Conservation (phyloP, 1,284 basidiomycete genomes). For the Chalciporus sp. region DNA sequence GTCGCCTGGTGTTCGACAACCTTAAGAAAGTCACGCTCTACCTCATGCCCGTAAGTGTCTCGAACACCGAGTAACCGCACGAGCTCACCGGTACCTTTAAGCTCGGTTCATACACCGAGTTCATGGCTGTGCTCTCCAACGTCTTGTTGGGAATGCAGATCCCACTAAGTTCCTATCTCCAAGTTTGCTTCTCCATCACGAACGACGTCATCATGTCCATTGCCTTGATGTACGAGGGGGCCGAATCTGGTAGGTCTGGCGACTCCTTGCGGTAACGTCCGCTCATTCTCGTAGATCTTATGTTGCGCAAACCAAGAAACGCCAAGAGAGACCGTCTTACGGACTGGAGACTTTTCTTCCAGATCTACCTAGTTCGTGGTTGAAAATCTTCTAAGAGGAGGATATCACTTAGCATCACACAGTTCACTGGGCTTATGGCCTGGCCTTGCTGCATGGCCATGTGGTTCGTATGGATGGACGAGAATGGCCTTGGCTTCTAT, state of each 20-base stretch:
- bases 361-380: slow-evolving; percentile 32
- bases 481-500: slow-evolving; percentile 39
- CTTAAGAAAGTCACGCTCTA: slow-evolving; percentile 49
- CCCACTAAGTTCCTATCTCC: slow-evolving; percentile 45
- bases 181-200: slow-evolving; percentile 45
- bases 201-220: slow-evolving; percentile 43
- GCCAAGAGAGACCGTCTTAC: slow-evolving; percentile 56
- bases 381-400: slow-evolving; percentile 2
- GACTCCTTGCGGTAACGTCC: background rate
- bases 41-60: slow-evolving; percentile 42
- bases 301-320: slow-evolving; percentile 66
- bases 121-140: slow-evolving; percentile 38
- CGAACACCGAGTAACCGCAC: slow-evolving; percentile 4
- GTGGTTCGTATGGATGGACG: slow-evolving; percentile 43
- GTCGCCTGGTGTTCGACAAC: slow-evolving; percentile 63
- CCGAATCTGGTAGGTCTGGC: slow-evolving; percentile 31
- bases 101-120: slow-evolving; percentile 42
- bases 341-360: slow-evolving; percentile 37
- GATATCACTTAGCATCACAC: background rate
- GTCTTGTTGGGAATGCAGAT: slow-evolving; percentile 44
- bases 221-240: slow-evolving; percentile 41
- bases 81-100: slow-evolving; percentile 16
- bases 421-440: slow-evolving; percentile 50
- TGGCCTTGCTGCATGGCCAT: slow-evolving; percentile 48
- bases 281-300: slow-evolving; percentile 38